Conservation (phyloP, 768 basidiomycete species). For the Podaxis sp. region DNA sequence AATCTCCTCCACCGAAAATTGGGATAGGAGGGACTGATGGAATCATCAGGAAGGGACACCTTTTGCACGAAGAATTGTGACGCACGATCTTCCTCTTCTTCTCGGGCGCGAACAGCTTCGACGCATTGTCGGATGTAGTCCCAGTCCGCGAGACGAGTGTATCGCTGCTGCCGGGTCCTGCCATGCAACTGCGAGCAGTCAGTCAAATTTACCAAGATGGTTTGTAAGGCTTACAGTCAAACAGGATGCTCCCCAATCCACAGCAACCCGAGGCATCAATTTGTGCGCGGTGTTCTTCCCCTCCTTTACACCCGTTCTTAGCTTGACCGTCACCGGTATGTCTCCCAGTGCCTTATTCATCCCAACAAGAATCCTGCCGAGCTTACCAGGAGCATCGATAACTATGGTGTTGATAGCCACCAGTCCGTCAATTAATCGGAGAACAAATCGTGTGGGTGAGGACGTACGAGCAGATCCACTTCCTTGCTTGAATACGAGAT, state of each 20-base stretch:
- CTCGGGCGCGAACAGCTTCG: conserved; percentile 67
- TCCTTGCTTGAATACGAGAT: conserved; percentile 88
- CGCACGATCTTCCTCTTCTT: conserved; percentile 71
- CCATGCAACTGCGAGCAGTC: conserved; percentile 76
- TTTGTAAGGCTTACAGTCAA: conserved; percentile 35
- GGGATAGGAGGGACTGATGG: conserved; percentile 75
- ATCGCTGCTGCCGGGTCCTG: conserved; percentile 91
- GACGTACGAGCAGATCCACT: conserved; percentile 85
- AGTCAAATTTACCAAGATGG: not conserved
- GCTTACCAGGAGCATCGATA: conserved; percentile 75
- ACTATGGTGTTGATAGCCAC: conserved; percentile 43
- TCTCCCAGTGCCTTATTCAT: conserved; percentile 92
- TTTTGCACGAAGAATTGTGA: conserved; percentile 14
- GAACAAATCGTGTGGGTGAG: not conserved
- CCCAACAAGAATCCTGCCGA: conserved; percentile 84
- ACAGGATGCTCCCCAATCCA: conserved; percentile 46
- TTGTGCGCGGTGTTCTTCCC: conserved; percentile 86
- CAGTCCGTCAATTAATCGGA: conserved; percentile 4
- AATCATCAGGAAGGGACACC: not conserved
- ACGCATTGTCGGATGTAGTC: conserved; percentile 89
- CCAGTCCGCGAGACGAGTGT: conserved; percentile 93
- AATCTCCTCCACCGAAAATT: conserved; percentile 96
- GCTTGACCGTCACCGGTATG: conserved; percentile 86
- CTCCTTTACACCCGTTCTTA: conserved; percentile 93
- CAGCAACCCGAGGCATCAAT: conserved; percentile 76